These are phyloP conservation scores for Diaporthe caulivora DNA, from an alignment of 2,329 filamentous ascomycete genomes.

Conservation along the genomic window DNA sequence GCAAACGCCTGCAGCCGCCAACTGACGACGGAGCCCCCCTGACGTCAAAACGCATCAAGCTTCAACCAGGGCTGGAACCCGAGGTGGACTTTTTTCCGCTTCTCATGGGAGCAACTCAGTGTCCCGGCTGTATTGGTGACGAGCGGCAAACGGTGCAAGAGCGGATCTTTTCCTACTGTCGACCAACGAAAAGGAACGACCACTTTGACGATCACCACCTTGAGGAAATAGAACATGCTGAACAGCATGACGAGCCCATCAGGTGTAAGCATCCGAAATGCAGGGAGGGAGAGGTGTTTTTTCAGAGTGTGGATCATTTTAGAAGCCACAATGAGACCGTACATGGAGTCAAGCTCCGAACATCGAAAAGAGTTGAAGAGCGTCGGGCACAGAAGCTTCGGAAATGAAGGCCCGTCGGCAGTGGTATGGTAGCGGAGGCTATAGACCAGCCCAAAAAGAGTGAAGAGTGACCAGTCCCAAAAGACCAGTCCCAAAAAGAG, in stretches of 20 bases:
- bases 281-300: not conserved
- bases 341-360: conserved; percentile 26
- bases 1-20: not conserved
- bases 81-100: conserved; percentile 28
- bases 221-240: not conserved
- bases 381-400: not conserved
- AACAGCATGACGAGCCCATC: not conserved
- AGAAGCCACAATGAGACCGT: conserved; percentile 19
- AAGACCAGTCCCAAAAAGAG: no score
- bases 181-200: conserved; percentile 15
- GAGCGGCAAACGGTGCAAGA: conserved; percentile 32
- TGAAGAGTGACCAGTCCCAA: no score
- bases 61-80: not conserved
- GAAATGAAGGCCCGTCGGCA: no score
- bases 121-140: conserved; percentile 36
- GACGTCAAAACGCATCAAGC: conserved; percentile 2
- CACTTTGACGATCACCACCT: conserved; percentile 24
- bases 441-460: no score
- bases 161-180: conserved; percentile 27
- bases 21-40: not conserved
- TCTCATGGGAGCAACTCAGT: conserved; percentile 32
- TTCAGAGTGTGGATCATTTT: conserved; percentile 27
- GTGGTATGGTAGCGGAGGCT: no score
- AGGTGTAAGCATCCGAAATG: conserved; percentile 20
- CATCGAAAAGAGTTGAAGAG: not conserved